Percentiles rank a stretch among this genome's conserved stretches.
Evolutionary conservation across 2,329 filamentous ascomycete genomes (phyloP).

Genomic region (Bipolaris bicolor): DNA sequence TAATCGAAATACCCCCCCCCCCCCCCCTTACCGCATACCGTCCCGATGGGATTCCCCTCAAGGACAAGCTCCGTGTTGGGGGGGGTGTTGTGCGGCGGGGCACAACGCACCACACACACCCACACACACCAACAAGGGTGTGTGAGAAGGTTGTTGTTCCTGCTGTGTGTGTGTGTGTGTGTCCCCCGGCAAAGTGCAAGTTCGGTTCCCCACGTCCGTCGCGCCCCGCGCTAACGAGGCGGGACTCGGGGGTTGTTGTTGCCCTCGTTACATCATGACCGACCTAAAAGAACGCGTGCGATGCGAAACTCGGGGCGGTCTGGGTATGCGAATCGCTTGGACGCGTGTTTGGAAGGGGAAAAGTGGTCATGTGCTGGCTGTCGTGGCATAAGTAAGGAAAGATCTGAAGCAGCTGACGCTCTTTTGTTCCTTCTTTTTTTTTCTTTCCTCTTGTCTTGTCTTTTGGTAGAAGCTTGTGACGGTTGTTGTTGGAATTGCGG

Average conservation of each 20-base stretch:
- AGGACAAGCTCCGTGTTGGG: slow-evolving; percentile 3
- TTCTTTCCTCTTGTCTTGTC: not conserved
- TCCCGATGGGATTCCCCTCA: slow-evolving; percentile 5
- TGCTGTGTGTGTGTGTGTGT: not conserved
- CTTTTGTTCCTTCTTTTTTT: not conserved
- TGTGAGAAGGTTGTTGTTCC: slow-evolving; percentile 7
- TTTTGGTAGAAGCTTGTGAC: not conserved
- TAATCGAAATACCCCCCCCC: not conserved
- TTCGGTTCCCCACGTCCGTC: slow-evolving; percentile 27
- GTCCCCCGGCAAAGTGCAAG: not conserved
- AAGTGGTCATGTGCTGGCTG: not conserved
- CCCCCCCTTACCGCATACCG: slow-evolving; percentile 1
- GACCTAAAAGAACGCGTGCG: not conserved
- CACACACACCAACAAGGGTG: not conserved
- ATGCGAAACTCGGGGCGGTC: not conserved
- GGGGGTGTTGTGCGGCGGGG: not conserved
- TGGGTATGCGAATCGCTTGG: not conserved
- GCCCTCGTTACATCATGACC: not conserved
- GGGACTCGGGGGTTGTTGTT: not conserved
- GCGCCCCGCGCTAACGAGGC: not conserved
- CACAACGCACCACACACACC: slow-evolving; percentile 6
- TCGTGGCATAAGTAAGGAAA: not conserved
- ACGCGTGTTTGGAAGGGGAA: not conserved
- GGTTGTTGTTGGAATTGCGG: not conserved
- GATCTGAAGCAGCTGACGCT: not conserved